Evolutionary conservation across 2,329 filamentous ascomycete genomes (phyloP), one percentile per base, ranked within the genome.

Genomic region (Alternaria alternata): DNA sequence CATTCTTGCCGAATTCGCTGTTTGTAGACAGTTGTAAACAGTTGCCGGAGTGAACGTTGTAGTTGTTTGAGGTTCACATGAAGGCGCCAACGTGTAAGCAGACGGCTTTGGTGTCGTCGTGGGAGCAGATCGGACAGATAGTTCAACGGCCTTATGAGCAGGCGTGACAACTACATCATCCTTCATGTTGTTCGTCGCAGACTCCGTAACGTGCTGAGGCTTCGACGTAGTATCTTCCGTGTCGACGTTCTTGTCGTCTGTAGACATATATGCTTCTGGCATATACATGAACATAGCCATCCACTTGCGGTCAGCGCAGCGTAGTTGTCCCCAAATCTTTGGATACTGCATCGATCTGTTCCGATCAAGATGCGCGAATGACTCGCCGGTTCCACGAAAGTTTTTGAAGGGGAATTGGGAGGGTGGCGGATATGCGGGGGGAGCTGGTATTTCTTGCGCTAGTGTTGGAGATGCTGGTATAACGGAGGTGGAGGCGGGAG

Each of bases 301-400:
- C 22, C 16, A 39, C 7, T 38, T 28, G 3, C 38, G 34, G 30
- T 59, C 43, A n/a, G 47, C 11, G 32, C 43, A 34, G 4, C 24
- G 32, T 5, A 28, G 30, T 7, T 34, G 3, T 14, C 24, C 38
- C 30, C 44, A 51, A n/a, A 24, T 8, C 12, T 8, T n/a, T n/a
- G 54, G 6, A 22, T 48, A 28, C 16, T 48, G 36, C 34, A 49
- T 44, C 26, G 18, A 39, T 12, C 41, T 8, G 18, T n/a, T 22
- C 14, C 39, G 42, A 36, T 32, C 38, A 12, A 38, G 43, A 8
- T 48, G 32, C 8, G 28, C 39, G 18, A 55, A 61, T 2, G 57
- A 54, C 14, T 61, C 53, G 2, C 57, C 54, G 5, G 61, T 63
- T 3, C 32, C 61, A 12, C 28, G 36, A 46, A 63, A 54, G 34